A percentile compares a stretch with the other conserved stretches of the same genome.
Evolutionary conservation across 306 rosid species (phyloP).

Genomic region (Cucumis cinereus): DNA sequence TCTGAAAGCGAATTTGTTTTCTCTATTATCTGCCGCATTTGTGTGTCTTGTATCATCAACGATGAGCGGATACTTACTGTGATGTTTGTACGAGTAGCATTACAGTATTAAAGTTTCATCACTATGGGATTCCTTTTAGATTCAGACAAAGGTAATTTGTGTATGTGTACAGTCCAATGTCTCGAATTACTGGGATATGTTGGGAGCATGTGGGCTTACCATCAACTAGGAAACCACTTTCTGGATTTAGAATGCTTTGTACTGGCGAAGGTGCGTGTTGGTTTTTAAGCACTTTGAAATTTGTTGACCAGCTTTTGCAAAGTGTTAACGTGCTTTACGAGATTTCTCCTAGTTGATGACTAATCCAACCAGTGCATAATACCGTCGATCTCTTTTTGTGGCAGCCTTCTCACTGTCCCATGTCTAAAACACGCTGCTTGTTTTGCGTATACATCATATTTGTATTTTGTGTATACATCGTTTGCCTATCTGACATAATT

Average conservation of each 20-base stretch:
- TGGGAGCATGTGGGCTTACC: constrained; percentile 27
- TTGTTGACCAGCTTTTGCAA: not conserved
- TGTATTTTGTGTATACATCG: not conserved
- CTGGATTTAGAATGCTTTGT: constrained; percentile 45
- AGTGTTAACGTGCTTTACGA: not conserved
- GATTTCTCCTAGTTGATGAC: not conserved
- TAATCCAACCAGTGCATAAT: not conserved
- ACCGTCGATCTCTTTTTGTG: not conserved
- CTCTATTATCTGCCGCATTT: not conserved
- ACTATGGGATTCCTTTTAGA: not conserved
- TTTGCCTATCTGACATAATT: not conserved
- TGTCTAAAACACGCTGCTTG: not conserved
- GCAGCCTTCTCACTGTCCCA: not conserved
- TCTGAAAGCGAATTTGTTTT: not conserved
- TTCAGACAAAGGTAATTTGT: constrained; percentile 1
- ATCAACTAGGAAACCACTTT: constrained; percentile 32
- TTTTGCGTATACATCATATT: not conserved
- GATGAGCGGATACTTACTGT: not conserved
- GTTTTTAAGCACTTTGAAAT: constrained; percentile 5
- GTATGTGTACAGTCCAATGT: constrained; percentile 25
- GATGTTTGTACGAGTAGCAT: not conserved
- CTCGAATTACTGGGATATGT: constrained; percentile 29
- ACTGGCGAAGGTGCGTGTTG: constrained; percentile 45
- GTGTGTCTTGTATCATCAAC: not conserved
- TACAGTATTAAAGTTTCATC: not conserved